Evolutionary conservation across 1,139 yeast genomes (phyloP).

Genomic region (Debaryomyces singareniensis): DNA sequence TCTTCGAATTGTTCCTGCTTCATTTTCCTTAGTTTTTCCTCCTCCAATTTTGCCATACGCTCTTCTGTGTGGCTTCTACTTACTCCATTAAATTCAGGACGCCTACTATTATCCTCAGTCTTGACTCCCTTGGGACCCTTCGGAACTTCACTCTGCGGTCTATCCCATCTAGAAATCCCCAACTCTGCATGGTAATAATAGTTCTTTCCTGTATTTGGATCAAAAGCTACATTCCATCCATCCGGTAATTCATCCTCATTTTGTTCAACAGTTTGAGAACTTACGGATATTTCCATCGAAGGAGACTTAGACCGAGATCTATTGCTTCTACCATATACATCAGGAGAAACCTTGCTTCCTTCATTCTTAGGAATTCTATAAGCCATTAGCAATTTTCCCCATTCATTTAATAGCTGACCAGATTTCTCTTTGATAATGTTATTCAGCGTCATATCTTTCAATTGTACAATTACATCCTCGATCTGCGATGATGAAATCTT

Average conservation of each 20-base stretch:
- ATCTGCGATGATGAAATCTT: conserved; percentile 76
- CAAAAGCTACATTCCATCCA: conserved; percentile 51
- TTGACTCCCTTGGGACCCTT: conserved; percentile 10
- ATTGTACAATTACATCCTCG: conserved; percentile 52
- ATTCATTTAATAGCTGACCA: conserved; percentile 46
- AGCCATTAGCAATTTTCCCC: conserved; percentile 77
- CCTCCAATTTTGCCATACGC: conserved; percentile 27
- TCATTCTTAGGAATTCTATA: conserved; percentile 66
- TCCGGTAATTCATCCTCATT: conserved; percentile 35
- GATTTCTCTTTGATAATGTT: conserved; percentile 33
- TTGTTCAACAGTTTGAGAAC: conserved; percentile 7
- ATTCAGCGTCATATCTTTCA: conserved; percentile 27
- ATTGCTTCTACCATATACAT: conserved; percentile 14
- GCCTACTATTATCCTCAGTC: conserved; percentile 1
- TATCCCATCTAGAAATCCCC: conserved; percentile 53
- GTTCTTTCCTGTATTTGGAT: conserved; percentile 27
- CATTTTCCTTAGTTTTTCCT: conserved; percentile 25
- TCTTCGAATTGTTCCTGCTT: conserved; percentile 28
- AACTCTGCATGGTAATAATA: conserved; percentile 52
- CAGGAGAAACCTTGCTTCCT: conserved; percentile 6
- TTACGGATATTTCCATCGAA: conserved; percentile 7
- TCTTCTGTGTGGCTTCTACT: conserved; percentile 9
- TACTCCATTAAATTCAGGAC: background rate
- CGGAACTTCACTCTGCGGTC: conserved; percentile 27
- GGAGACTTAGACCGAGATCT: conserved; percentile 13